Conservation (phyloP, 1,284 basidiomycete species). For the Ganoderma boninense region DNA sequence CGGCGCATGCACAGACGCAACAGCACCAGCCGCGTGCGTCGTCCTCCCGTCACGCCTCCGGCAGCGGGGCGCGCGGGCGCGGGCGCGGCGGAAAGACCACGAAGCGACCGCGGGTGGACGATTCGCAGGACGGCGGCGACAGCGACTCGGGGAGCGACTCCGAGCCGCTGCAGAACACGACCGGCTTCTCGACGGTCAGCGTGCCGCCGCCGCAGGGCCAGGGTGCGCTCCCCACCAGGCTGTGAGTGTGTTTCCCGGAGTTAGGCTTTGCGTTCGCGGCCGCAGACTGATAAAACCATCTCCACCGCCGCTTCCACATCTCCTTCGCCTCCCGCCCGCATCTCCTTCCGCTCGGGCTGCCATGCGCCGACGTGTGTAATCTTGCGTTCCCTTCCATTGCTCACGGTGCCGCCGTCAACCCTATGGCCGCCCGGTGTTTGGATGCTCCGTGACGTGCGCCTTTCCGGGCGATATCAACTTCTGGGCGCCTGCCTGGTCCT, state of each 20-base stretch:
- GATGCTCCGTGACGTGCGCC: slow-evolving; percentile 18
- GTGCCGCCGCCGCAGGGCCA: slow-evolving; percentile 33
- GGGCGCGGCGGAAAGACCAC: slow-evolving; percentile 22
- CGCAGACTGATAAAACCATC: background rate
- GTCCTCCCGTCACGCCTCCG: slow-evolving; percentile 16
- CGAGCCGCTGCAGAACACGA: slow-evolving; percentile 23
- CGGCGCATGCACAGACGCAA: background rate
- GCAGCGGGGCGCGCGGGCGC: slow-evolving; percentile 18
- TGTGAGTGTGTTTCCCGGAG: slow-evolving; percentile 34
- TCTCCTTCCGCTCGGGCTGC: too few relatives aligned
- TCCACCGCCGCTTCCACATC: slow-evolving; percentile 4
- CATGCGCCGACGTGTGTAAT: background rate
- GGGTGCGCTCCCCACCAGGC: slow-evolving; percentile 30
- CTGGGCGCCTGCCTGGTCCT: slow-evolving; percentile 19
- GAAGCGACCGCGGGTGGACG: slow-evolving; percentile 26
- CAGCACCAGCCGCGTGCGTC: slow-evolving; percentile 11
- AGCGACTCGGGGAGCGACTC: slow-evolving; percentile 36
- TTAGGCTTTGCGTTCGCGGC: background rate
- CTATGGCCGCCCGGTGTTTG: slow-evolving; percentile 24
- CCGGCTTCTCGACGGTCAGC: slow-evolving; percentile 30
- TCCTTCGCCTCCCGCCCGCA: background rate
- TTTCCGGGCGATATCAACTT: slow-evolving; percentile 15
- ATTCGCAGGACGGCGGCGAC: slow-evolving; percentile 27
- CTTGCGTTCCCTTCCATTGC: slow-evolving; percentile 2
- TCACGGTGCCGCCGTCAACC: background rate